Base-by-base conservation (phyloP, 2,329 filamentous ascomycete genomes). In the Neopestalotiopsis sp. region DNA sequence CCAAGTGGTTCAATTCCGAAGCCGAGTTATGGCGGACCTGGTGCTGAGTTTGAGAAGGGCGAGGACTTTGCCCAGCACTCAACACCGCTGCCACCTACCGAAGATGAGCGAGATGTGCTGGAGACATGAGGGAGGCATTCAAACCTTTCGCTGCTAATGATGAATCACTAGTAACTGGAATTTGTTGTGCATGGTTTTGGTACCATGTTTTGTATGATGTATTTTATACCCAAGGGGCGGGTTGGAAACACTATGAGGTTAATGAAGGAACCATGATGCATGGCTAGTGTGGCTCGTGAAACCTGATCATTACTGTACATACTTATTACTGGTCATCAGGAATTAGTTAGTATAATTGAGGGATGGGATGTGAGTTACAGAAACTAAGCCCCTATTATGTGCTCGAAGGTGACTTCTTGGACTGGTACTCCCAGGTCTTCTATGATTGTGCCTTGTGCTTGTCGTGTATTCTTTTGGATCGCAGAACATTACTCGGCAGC, bases 11-110 rank as follows among this genome's bases (percentile, higher is more conserved):
- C 75, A 5, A 82, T 85, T 32, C 76, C 79, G 28, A 76, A 83
- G 61, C 85, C 86, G 20, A 84, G 83, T 71, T 88, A 86, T 73
- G 76, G 79, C 65, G 86, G 86, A 6, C 86, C 87, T 1, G 84
- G 85, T 2, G 77, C 81, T 13, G 75, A 80, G n/a, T 88, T 85
- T 78, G 86, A 88, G 73, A 88, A 85, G 75, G 83, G 82, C 34
- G 86, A 88, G 74, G 77, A 74, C 34, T 71, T 79, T 28, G 77
- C 80, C 42, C 75, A 77, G 61, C 73, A 75, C 10, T 77, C 83
- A 68, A 83, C 80, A 61, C 83, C 78, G 3, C 73, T 75, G 66
- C 76, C 76, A 45, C 82, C 82, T 20, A 81, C 79, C 17, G 81
- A 70, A 49, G 63, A 70, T 42, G 66, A 70, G 57, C 49, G 63